A percentile compares a stretch with the other conserved stretches of the same genome.
Evolutionary conservation across 2,329 filamentous ascomycete species (phyloP).

Genomic region (Blastomyces silverae): DNA sequence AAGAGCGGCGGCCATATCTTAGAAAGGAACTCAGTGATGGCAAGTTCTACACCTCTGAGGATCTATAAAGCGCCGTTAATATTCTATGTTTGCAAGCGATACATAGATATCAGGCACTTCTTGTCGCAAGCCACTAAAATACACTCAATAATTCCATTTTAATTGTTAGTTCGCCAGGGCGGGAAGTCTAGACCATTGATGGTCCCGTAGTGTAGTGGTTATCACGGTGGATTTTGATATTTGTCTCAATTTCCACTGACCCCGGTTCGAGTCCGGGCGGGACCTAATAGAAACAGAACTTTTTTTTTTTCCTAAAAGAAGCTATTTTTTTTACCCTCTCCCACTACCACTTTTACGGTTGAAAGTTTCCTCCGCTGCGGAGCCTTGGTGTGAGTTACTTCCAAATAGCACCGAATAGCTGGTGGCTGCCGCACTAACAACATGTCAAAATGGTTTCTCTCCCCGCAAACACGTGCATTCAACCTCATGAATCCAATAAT

Average conservation of each 20-base stretch:
- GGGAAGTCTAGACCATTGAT: not conserved
- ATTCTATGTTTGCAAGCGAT: too few species aligned
- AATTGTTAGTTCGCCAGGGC: not conserved
- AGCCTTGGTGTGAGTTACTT: too few species aligned
- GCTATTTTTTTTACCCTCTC: not conserved
- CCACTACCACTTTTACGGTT: too few species aligned
- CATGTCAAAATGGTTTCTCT: too few species aligned
- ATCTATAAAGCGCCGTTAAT: too few species aligned
- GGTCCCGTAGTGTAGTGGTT: constrained; percentile 12
- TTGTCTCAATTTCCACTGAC: constrained; percentile 3
- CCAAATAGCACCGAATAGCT: too few species aligned
- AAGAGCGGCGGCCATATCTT: not conserved
- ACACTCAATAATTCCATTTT: not conserved
- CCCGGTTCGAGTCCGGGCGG: constrained; percentile 11
- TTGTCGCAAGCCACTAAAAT: not conserved
- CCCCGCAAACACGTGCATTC: too few species aligned
- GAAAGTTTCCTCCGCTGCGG: too few species aligned
- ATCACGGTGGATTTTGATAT: constrained; percentile 9
- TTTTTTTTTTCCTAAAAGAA: not conserved
- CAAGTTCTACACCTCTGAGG: not conserved
- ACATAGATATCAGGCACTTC: too few species aligned
- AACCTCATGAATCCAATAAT: too few species aligned
- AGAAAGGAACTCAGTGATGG: not conserved
- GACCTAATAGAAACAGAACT: not conserved
- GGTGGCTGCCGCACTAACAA: too few species aligned